Evolutionary conservation across 805 yeast species (phyloP), one percentile per base, ranked within the genome.

Genomic region (Teunomyces tritomae): DNA sequence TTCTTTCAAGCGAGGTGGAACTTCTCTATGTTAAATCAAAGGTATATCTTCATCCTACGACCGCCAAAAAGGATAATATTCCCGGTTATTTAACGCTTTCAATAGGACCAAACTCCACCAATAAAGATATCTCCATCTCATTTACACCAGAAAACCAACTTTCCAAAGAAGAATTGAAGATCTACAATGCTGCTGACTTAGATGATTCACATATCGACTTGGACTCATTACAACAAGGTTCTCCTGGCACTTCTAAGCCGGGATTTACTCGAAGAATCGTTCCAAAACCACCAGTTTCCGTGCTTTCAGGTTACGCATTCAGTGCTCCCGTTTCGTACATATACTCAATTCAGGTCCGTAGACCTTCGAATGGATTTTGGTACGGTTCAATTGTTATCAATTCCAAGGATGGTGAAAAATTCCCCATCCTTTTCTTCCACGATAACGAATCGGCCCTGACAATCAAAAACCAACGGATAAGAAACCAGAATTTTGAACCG

Each of bases 391-490:
- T 92, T 11, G 71, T 89, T 1, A 65, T 94, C 27, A 85, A 89
- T 64, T 80, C 92, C 1, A 79, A 79, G 53, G 70, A 80, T 70
- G 81, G 81, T 7, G 85, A 81, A 47, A 80, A 83, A 39, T 67
- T 89, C 13, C 98, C 98, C 0, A 85, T 90, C 4, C 59, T 94
- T 35, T 94, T 91, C 64, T 91, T 94, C 71, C 99, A 94, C 65
- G 99, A 94, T 61, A 86, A 87, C 47, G 91, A 87, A 56, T 80
- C 85, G 29, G 84, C 88, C 5, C 85, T 92, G 35, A 89, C 96
- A 0, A 69, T 77, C 43, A 67, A 77, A 50, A 84, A 80, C 52
- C 85, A 83, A 52, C 77, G 79, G 44, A 61, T 79, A 45, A 77
- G 84, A 45, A 81, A 79, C 55, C 80, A 80, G 57, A 70, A 78